Evolutionary conservation across 1,284 basidiomycete genomes (phyloP), one percentile per base, ranked within the genome.

Genomic region (Pseudozyma tsukubaensis): DNA sequence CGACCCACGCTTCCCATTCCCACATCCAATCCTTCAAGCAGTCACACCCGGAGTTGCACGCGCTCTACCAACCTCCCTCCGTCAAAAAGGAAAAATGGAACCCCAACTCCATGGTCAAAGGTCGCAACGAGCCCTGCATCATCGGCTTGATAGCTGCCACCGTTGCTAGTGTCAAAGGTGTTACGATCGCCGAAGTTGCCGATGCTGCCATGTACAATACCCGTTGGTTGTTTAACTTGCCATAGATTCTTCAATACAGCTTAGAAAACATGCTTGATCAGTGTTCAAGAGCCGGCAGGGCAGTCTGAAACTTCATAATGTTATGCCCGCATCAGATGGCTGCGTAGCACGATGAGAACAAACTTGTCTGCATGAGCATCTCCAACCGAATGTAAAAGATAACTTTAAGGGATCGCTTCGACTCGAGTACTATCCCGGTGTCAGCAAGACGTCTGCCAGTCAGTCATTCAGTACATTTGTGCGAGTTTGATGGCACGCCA

Each of bases 91-190:
- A 94, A 74, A 88, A 89, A 7, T 79, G 90, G 80, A 86, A 87
- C 5, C 78, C 83, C 11, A 91, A 90, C 1, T 88, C 88, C 74
- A 87, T 90, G 1, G 90, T 94, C 49, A 94, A 95, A 84, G 91
- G 92, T 0, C 86, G 94, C 18, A 93, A 92, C 79, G 94, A 95
- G 81, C 92, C 94, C 1, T 88, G 86, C 18, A 87, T 90, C 3
- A 89, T 92, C 40, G 91, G 91, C 3, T 88, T 88, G 13, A 89
- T 95, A 13, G 93, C 92, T 10, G 92, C 91, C 88, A 89, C 93
- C 53, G 86, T 94, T 10, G 88, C 91, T 52, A 85, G 86, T 61
- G 81, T 93, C 39, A 88, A 89, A 43, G 87, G 86, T 1, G 80
- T 89, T 5, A 70, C 88, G 0, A 86, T 92, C 34, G 89, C 91